Base-by-base conservation (phyloP, 805 yeast species). In the Candida koratica region DNA sequence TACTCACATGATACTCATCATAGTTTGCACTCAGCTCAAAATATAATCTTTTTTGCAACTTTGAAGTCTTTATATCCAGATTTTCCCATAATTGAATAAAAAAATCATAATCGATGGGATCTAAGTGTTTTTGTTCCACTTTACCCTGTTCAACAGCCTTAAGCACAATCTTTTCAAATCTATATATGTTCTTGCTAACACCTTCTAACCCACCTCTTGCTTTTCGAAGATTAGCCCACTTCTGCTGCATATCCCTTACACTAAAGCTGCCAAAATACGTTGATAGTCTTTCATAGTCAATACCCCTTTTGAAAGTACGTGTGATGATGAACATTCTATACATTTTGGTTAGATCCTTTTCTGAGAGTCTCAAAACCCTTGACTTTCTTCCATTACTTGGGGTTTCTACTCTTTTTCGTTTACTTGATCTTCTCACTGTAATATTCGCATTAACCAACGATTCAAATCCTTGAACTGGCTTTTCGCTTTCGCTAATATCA, bases 161-260 rank as follows among this genome's bases (percentile, higher is more conserved):
- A 23, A 79, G 47, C 16, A 88, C 70, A 14, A 84, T 67, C 14
- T 65, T 67, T 48, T 84, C 90, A 81, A 93, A 89, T 9, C 71
- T 71, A 28, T 70, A 73, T 28, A 83, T 64, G 0, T 80, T 83
- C 34, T 71, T 67, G 11, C 60, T 56, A 0, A 93, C 93, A 25
- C 81, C 75, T 6, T 48, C 49, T 3, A 55, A 43, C 6, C 73
- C 71, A 42, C 73, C 68, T 47, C 65, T 49, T 52, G 52, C 61
- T 26, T 75, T 73, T 28, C 85, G 69, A 6, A 84, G 68, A 13
- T 74, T 65, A 1, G 82, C 76, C 96, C 96, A 89, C 41, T 75
- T 79, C 34, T 75, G 73, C 43, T 69, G 71, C 17, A 81, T 58
- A 8, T 68, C 61, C 6, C 68, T 73, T 1, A 72, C 60, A 17